Evolutionary conservation across 805 yeast genomes (phyloP), one percentile per base, ranked within the genome.

Genomic region (Schwanniomyces vanrijiae): DNA sequence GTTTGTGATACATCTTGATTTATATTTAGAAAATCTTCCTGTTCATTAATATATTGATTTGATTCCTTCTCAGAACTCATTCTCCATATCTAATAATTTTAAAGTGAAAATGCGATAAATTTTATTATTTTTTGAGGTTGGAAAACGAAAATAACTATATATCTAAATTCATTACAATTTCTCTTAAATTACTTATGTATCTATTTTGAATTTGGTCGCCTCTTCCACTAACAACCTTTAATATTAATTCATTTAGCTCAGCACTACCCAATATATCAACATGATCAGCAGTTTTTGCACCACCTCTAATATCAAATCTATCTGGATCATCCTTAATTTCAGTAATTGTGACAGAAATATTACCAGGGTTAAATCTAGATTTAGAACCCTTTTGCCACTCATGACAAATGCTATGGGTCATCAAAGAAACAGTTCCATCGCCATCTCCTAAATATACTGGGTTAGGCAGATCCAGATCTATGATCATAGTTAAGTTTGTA

Each of bases 211-310:
- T 87, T 16, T 73, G 64, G 41, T 81, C 81, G 2, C 95, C 96
- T 29, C 74, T 64, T 0, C 99, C 99, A 37, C 88, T 75, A 1
- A 91, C 97, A 14, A 94, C 90, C 51, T 80, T 79, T 45, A 92
- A 71, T 10, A 94, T 73, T 58, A 91, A 71, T 60, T 94, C 99
- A 62, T 94, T 94, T 62, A 94, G 72, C 60, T 86, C 96, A 0
- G 97, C 89, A 52, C 96, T 83, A 2, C 99, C 99, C 40, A 94
- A 73, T 40, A 94, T 91, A 62, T 94, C 99, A 24, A 94, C 99
- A 65, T 94, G 99, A 59, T 94, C 99, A 1, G 98, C 97, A 0
- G 97, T 92, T 62, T 87, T 88, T 9, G 97, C 95, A 11, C 99
- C 99, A 21, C 99, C 99, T 54, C 99, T 79, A 28, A 94, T 88